A percentile compares a stretch with the other conserved stretches of the same genome.
These are phyloP conservation scores for Artemisia argyi DNA, from an alignment of 129 eudicot genomes.

Conservation along the genomic window DNA sequence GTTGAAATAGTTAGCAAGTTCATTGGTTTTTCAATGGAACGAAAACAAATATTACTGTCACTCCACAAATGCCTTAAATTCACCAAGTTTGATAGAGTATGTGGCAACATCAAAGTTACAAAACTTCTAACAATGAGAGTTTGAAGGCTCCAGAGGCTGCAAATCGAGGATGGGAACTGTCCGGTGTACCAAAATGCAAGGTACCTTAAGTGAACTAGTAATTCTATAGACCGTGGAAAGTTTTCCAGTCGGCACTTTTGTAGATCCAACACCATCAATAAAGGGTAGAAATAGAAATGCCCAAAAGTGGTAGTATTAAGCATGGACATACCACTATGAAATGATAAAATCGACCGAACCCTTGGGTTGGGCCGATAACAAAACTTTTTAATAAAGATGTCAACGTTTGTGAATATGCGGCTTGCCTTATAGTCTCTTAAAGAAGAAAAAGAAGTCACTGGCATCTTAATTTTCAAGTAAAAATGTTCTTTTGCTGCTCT, in stretches of 20 bases:
- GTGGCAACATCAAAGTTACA: background rate
- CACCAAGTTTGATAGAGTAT: slow-evolving; percentile 16
- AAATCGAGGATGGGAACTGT: slow-evolving; percentile 14
- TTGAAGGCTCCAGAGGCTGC: slow-evolving; percentile 19
- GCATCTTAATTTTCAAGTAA: background rate
- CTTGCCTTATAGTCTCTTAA: background rate
- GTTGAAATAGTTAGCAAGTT: background rate
- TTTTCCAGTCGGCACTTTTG: background rate
- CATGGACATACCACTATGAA: background rate
- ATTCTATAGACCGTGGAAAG: background rate
- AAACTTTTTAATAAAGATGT: background rate
- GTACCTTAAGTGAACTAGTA: slow-evolving; percentile 29
- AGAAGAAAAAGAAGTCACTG: no score
- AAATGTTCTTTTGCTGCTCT: slow-evolving; percentile 13
- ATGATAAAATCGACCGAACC: background rate
- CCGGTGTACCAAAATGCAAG: background rate
- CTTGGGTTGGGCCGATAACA: background rate
- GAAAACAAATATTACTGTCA: background rate
- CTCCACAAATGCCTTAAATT: slow-evolving; percentile 22
- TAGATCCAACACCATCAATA: slow-evolving; percentile 18
- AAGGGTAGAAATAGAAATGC: background rate
- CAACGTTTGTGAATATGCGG: background rate
- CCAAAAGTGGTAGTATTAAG: background rate
- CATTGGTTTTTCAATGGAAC: slow-evolving; percentile 15
- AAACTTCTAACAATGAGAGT: background rate